Base-by-base conservation (phyloP, 306 rosid species). In the Betula pendula region DNA sequence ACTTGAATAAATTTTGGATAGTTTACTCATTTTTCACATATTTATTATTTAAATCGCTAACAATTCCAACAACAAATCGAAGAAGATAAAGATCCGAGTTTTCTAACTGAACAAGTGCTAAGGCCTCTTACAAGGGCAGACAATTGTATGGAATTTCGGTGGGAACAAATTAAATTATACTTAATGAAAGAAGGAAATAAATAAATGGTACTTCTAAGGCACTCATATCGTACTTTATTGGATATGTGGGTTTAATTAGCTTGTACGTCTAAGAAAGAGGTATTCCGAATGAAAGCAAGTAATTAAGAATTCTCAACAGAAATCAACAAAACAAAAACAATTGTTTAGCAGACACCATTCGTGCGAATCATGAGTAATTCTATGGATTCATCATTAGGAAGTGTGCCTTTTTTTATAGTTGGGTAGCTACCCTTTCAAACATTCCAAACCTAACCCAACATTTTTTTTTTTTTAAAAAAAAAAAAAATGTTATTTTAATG, bases 401-500 rank as follows among this genome's bases (percentile, higher is more conserved):
- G 33, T n/a, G 27, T 13, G 42, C 6, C 67, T 14, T 13, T 22
- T 56, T 27, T 9, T 5, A 20, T 22, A 7, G 67, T 60, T 60
- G 42, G 40, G 67, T 60, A 42, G 20, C n/a, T 29, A 3, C 20
- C 47, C 48, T 4, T 35, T 65, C 70, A 19, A 65, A 12, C 14
- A 33, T 65, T 65, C 70, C 43, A 65, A 59, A 35, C 47, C 70
- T 35, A 65, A 65, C 49, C 70, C 70, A 38, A 66, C 70, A 2
- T 11, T 9, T 12, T 11, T 58, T 58, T 12, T 13, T 5, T 35
- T 35, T 35, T 35, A 5, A 33, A 33, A 33, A 35, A 35, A 35
- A n/a, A n/a, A 17, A 59, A 27, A 59, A 24, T 13, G 9, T 27
- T 59, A 60, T 60, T 60, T 29, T 29, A 29, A 35, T 38, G 44